Percentiles rank a stretch among this genome's conserved stretches.
Evolutionary conservation across 1,284 basidiomycete genomes (phyloP).

Genomic region (Melampsora medusae): DNA sequence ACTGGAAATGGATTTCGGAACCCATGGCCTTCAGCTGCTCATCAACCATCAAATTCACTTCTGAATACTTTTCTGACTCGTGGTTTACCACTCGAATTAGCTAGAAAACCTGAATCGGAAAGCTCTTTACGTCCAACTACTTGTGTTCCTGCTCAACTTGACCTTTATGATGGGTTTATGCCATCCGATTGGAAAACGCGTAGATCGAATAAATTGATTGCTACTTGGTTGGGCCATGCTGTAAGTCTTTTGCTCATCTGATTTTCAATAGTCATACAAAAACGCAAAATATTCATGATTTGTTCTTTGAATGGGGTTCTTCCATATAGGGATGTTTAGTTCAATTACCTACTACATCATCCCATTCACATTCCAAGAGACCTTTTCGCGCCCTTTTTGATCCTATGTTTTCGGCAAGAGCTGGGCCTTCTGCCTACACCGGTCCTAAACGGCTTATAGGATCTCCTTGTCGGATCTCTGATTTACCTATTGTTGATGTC

Average conservation of each 20-base stretch:
- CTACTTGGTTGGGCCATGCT: slow-evolving; percentile 40
- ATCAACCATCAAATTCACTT: neutral
- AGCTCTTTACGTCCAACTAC: neutral
- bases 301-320: too few relatives aligned
- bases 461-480: slow-evolving; percentile 48
- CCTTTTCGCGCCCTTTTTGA: slow-evolving; percentile 49
- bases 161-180: slow-evolving; percentile 10
- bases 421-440: slow-evolving; percentile 49
- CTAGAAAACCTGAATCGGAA: slow-evolving; percentile 13
- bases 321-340: too few relatives aligned
- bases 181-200: neutral
- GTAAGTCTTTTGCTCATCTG: slow-evolving; percentile 7
- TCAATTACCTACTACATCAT: neutral
- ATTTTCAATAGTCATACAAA: too few relatives aligned
- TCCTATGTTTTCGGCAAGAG: slow-evolving; percentile 51
- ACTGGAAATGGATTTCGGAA: slow-evolving; percentile 47
- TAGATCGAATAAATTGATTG: slow-evolving; percentile 6
- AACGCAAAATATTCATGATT: too few relatives aligned
- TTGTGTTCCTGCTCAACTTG: slow-evolving; percentile 21
- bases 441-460: slow-evolving; percentile 48
- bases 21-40: slow-evolving; percentile 49
- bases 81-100: slow-evolving; percentile 21
- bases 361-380: neutral
- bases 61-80: slow-evolving; percentile 20
- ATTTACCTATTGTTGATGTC: slow-evolving; percentile 49